phyloP scores from a whole-genome alignment of 179 eudicot species.

The Actinidia chinensis region DNA sequence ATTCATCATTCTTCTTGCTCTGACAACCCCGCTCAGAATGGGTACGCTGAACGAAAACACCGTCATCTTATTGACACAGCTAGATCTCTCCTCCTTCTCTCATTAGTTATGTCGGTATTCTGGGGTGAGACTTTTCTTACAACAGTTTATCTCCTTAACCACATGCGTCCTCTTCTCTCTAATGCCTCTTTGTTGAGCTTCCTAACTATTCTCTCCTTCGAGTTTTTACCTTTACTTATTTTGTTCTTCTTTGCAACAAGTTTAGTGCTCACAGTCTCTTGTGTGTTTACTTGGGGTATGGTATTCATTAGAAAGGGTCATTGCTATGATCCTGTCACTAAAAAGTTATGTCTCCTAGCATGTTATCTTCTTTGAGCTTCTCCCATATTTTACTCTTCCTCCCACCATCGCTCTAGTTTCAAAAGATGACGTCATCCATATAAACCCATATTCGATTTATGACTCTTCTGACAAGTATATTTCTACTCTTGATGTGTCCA shows the following conservation, averaged over 20 bases:
- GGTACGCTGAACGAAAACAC: not conserved
- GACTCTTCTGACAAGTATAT: not conserved
- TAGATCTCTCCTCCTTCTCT: not conserved
- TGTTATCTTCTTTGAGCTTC: not conserved
- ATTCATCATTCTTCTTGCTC: not conserved
- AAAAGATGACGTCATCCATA: not conserved
- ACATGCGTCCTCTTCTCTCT: not conserved
- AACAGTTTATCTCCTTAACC: not conserved
- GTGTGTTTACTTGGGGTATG: not conserved
- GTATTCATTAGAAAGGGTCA: not conserved
- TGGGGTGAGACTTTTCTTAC: not conserved
- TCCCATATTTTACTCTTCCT: not conserved
- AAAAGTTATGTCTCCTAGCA: not conserved
- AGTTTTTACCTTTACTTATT: not conserved
- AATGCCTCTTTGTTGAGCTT: not conserved
- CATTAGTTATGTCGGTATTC: not conserved
- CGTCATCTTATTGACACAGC: not conserved
- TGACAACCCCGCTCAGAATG: not conserved
- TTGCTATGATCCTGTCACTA: not conserved
- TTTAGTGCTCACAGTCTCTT: not conserved
- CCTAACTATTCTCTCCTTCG: not conserved
- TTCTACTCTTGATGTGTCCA: not conserved
- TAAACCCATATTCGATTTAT: too few species aligned
- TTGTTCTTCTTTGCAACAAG: not conserved
- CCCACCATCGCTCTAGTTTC: too few species aligned